Conservation (phyloP, 371 early-diverging fungal species). For the Mortierella sp. region DNA sequence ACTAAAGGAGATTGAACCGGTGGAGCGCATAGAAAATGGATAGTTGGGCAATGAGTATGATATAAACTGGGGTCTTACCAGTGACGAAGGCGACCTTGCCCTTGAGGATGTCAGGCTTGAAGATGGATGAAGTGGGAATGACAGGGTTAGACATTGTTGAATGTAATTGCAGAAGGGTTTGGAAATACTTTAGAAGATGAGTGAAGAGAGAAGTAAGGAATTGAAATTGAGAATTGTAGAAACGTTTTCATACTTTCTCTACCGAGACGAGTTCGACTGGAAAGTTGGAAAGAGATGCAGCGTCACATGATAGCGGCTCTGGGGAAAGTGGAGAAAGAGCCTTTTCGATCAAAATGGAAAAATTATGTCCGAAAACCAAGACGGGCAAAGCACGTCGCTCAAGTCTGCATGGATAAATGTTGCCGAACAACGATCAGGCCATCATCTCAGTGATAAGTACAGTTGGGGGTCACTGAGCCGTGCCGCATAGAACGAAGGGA, state of each 20-base stretch:
- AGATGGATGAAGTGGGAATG: constrained; percentile 48
- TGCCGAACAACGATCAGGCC: too few species aligned
- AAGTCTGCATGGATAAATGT: background rate
- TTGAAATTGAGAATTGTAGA: background rate
- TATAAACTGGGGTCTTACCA: constrained; percentile 51
- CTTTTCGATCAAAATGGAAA: constrained; percentile 3
- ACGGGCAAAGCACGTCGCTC: too few species aligned
- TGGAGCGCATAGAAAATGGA: too few species aligned
- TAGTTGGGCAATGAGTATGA: background rate
- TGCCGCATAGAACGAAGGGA: too few species aligned
- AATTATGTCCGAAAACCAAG: constrained; percentile 1
- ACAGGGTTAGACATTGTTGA: constrained; percentile 46
- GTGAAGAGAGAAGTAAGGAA: background rate
- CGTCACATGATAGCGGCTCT: background rate
- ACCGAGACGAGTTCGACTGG: constrained; percentile 1
- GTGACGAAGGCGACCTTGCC: constrained; percentile 75
- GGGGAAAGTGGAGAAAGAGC: background rate
- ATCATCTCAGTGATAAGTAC: too few species aligned
- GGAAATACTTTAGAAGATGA: background rate
- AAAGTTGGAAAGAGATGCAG: background rate
- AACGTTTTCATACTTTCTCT: background rate
- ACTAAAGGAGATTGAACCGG: too few species aligned
- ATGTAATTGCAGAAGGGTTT: constrained; percentile 4
- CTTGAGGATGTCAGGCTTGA: constrained; percentile 58
- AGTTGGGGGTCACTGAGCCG: too few species aligned